Conservation (phyloP, 2,329 filamentous ascomycete species). For the Phaeomoniella chlamydospora region DNA sequence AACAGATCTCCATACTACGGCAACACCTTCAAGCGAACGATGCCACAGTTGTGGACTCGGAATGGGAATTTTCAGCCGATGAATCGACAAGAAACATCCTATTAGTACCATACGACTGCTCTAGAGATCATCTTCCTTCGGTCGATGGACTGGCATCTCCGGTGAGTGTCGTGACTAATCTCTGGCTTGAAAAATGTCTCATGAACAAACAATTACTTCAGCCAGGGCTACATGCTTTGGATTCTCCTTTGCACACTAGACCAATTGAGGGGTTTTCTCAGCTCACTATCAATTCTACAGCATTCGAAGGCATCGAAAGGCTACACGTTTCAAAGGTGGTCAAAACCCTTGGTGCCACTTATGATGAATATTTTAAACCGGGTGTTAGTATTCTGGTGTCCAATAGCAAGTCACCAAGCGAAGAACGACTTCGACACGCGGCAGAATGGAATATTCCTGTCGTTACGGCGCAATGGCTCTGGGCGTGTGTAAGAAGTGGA, state of each 20-base stretch:
- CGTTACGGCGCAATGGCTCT: conserved; percentile 73
- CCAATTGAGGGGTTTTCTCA: conserved; percentile 53
- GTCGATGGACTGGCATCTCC: conserved; percentile 20
- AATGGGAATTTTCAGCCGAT: conserved; percentile 16
- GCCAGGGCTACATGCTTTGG: conserved; percentile 57
- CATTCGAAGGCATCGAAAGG: conserved; percentile 71
- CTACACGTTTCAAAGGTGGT: conserved; percentile 70
- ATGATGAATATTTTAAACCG: conserved; percentile 61
- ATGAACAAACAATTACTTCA: conserved; percentile 58
- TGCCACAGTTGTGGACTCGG: conserved; percentile 20
- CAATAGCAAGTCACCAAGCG: conserved; percentile 38
- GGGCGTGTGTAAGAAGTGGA: conserved; percentile 53
- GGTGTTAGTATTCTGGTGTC: conserved; percentile 68
- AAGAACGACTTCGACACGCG: conserved; percentile 68
- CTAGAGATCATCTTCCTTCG: conserved; percentile 18
- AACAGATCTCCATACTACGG: conserved; percentile 20
- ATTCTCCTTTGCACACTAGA: conserved; percentile 59
- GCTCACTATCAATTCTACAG: conserved; percentile 66
- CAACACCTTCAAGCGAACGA: conserved; percentile 26
- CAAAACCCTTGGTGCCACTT: conserved; percentile 61
- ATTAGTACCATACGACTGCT: conserved; percentile 23
- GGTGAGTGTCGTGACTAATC: not conserved
- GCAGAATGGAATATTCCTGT: conserved; percentile 62
- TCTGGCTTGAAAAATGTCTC: conserved; percentile 25
- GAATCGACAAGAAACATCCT: conserved; percentile 21